Base-by-base conservation (phyloP, 1,284 basidiomycete genomes). In the Schizophyllum commune region DNA sequence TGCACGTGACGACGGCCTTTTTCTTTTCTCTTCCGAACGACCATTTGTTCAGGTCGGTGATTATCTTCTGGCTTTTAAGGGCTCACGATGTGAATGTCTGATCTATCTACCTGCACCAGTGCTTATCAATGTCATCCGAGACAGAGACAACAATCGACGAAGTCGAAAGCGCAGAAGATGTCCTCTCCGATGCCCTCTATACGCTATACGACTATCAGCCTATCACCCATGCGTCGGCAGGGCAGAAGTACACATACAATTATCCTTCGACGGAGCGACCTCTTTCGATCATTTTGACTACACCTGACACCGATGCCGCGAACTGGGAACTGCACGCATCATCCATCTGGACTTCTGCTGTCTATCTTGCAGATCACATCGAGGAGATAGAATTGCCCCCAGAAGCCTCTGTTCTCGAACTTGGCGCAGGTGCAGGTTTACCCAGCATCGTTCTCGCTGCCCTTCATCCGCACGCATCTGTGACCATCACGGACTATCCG, bases 261-360 rank as follows among this genome's bases (percentile, higher is more conserved):
- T 64, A 69, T 22, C 65, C 65, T 60, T 60, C 55, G 60, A 11
- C 9, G 17, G 17, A 11, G 13, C 62, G 47, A 66, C 63, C 59
- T 39, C 56, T 60, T 5, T 19, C 63, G 11, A 70, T 79, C 56
- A 70, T 62, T 5, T 72, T 91, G 56, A 69, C 69, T 22, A 85
- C 81, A 1, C 88, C 89, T 15, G 84, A 89, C 67, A 86, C 88
- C 4, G 74, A 79, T 11, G 73, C 85, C 9, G 76, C 78, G 9
- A 89, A 91, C 66, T 91, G 88, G 88, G 76, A 79, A 5, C 71
- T 91, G 4, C 88, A 91, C 63, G 89, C 88, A 0, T 85, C 86
- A 5, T 85, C 86, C 17, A 83, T 91, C 67, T 91, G 88, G 89
- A 73, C 79, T 4, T 79, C 88, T 4, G 82, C 88, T 1, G 71